A percentile compares a stretch with the other conserved stretches of the same genome.
Conservation (phyloP, 1,139 yeast species). For the Pichia sp. region DNA sequence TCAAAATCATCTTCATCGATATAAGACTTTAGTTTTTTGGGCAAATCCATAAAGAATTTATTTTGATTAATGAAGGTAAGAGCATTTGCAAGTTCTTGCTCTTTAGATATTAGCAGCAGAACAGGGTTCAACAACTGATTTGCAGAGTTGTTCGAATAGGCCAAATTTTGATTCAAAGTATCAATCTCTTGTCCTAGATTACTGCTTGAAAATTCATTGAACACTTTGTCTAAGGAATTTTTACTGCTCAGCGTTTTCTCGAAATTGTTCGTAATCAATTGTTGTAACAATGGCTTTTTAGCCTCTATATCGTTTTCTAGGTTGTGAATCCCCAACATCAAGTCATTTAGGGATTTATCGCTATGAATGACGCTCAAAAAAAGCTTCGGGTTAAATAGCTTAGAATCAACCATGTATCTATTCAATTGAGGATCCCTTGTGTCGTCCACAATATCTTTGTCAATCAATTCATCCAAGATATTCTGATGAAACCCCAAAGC, state of each 20-base stretch:
- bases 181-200: constrained; percentile 20
- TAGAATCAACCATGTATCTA: constrained; percentile 65
- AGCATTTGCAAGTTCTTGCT: constrained; percentile 54
- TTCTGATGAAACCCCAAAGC: constrained; percentile 52
- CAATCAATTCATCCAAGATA: constrained; percentile 41
- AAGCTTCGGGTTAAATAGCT: constrained; percentile 64
- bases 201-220: constrained; percentile 42
- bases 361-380: constrained; percentile 69
- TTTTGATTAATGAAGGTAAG: constrained; percentile 60
- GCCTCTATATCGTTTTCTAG: constrained; percentile 59
- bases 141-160: constrained; percentile 45
- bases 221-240: constrained; percentile 56
- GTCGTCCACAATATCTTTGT: constrained; percentile 37
- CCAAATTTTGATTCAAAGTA: constrained; percentile 20
- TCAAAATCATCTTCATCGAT: constrained; percentile 64
- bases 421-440: constrained; percentile 39
- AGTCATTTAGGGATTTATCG: constrained; percentile 61
- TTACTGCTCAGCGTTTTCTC: constrained; percentile 74
- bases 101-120: constrained; percentile 56
- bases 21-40: constrained; percentile 51
- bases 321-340: constrained; percentile 50
- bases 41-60: constrained; percentile 66
- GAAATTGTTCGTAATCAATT: constrained; percentile 69
- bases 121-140: constrained; percentile 73
- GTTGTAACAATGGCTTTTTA: constrained; percentile 62